These are phyloP conservation scores for Neurospora sp. DNA, from an alignment of 495 filamentous ascomycete genomes.

Conservation along the genomic window DNA sequence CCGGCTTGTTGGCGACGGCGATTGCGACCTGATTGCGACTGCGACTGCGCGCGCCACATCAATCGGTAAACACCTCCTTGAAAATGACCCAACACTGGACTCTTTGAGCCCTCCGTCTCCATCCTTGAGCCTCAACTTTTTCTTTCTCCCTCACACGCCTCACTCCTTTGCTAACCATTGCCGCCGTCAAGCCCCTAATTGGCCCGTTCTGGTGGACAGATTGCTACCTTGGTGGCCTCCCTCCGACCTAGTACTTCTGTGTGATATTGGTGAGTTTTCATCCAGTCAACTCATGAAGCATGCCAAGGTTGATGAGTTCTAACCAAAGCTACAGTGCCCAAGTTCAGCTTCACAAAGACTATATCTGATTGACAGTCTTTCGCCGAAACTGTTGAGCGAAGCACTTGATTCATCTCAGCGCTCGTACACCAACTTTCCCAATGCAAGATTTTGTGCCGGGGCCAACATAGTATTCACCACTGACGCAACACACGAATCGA, in stretches of 20 bases:
- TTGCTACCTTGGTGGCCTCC: slow-evolving; percentile 11
- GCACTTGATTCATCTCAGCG: not conserved
- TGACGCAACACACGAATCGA: slow-evolving; percentile 12
- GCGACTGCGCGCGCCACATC: not conserved
- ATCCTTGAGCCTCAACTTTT: slow-evolving; percentile 21
- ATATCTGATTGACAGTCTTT: not conserved
- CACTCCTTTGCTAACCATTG: slow-evolving; percentile 8
- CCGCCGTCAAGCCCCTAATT: slow-evolving; percentile 15
- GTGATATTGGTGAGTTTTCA: slow-evolving; percentile 43
- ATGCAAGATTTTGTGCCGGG: not conserved
- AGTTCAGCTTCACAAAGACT: not conserved
- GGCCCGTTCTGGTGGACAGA: slow-evolving; percentile 20
- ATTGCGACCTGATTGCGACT: not conserved
- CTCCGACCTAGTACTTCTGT: slow-evolving; percentile 19
- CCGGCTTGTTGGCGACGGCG: not conserved
- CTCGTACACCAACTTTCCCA: not conserved
- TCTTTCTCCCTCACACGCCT: not conserved
- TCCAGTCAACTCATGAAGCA: slow-evolving; percentile 20
- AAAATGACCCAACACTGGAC: slow-evolving; percentile 2
- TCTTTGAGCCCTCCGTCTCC: slow-evolving; percentile 8
- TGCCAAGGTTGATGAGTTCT: not conserved
- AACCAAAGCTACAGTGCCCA: not conserved
- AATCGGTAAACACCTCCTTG: not conserved
- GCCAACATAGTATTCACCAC: not conserved
- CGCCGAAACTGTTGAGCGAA: not conserved